Evolutionary conservation across 208 protist genomes (phyloP), one percentile per base, ranked within the genome.

Genomic region (Acanthamoeba castellanii): DNA sequence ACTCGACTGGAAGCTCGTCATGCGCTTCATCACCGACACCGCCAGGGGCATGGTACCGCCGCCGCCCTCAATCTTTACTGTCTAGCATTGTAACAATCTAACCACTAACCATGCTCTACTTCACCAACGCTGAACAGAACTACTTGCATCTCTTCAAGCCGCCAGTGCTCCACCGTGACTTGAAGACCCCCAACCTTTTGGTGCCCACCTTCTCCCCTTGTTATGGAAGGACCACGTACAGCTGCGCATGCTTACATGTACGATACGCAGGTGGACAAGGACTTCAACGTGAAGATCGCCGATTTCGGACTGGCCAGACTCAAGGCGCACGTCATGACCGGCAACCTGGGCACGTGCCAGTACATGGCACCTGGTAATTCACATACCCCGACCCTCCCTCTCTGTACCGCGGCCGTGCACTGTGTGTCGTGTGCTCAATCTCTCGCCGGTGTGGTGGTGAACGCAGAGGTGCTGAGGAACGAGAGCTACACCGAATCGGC

Each of bases 301-400:
- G 81, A 94, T 66, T 94, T 94, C n/a, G 90, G 90, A 3, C 32
- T 94, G 42, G 89, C 89, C 13, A 18, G 89, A 1, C 34, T 94
- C 20, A 94, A 94, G 70, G 89, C 89, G 30, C 68, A 74, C 42
- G 27, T 74, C 45, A 94, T 94, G 89, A 94, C 89, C 22, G 89
- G 89, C 89, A 94, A 94, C 45, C 89, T 94, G 34, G 89, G 89
- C 47, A 94, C 89, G 30, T 94, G 89, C 66, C 89, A 94, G 68
- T 94, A 94, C 66, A 94, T 94, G 89, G 89, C 89, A 55, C 89
- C 89, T 64, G 89, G 89, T 94, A 94, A 66, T n/a, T n/a, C 0
- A 0, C 0, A 64, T 4, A 27, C 57, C 3, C 16, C 57, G 20
- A 11, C 16, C 59, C 22, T 66, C 22, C 25, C 16, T 52, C 45